Conservation (phyloP, 2,329 filamentous ascomycete species). For the Talaromyces albobiverticillius region DNA sequence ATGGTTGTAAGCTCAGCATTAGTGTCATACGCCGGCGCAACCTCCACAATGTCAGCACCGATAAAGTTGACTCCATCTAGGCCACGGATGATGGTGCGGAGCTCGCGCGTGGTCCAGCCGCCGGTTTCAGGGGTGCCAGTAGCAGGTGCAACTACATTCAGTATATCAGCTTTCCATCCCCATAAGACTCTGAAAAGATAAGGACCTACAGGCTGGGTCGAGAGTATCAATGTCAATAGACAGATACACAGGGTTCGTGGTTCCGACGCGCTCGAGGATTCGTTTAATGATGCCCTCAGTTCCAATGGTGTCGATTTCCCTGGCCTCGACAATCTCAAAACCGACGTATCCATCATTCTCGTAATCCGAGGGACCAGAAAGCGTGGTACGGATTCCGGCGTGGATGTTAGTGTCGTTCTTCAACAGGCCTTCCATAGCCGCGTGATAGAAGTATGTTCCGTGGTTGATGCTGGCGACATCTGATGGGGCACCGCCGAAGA, state of each 20-base stretch:
- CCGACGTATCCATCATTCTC: conserved; percentile 83
- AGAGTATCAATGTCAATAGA: conserved; percentile 86
- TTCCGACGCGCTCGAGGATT: conserved; percentile 70
- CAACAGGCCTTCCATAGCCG: conserved; percentile 71
- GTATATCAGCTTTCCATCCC: not conserved
- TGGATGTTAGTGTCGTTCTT: conserved; percentile 84
- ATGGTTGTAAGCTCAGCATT: conserved; percentile 56
- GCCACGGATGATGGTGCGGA: conserved; percentile 58
- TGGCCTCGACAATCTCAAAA: conserved; percentile 76
- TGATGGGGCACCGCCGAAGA: conserved; percentile 78
- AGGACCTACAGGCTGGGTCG: conserved; percentile 69
- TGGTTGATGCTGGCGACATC: conserved; percentile 78
- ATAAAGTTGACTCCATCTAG: conserved; percentile 58
- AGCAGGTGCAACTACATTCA: conserved; percentile 35
- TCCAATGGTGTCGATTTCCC: conserved; percentile 67
- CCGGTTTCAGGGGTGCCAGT: conserved; percentile 62
- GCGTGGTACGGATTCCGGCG: conserved; percentile 78
- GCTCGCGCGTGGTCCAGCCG: conserved; percentile 60
- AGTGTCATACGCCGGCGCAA: conserved; percentile 61
- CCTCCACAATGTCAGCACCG: conserved; percentile 61
- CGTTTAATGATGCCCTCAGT: conserved; percentile 73
- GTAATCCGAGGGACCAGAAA: conserved; percentile 75
- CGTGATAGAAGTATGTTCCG: conserved; percentile 87
- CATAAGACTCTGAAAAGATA: not conserved
- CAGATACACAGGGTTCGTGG: conserved; percentile 70